Base-by-base conservation (phyloP, 768 basidiomycete genomes). In the Termitomyces sp. region DNA sequence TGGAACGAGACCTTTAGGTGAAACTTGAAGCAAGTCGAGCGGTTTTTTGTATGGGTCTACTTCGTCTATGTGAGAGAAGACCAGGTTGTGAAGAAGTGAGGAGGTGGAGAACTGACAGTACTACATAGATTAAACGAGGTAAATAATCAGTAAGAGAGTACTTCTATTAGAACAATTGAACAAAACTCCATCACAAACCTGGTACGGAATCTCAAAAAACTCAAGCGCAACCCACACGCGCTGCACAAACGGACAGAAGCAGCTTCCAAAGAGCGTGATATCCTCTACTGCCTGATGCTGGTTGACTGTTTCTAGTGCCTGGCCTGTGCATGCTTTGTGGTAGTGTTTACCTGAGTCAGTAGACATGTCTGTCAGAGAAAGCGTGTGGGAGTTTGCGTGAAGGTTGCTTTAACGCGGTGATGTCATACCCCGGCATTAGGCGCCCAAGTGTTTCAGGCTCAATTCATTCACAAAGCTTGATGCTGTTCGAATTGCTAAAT, bases 221-320 rank as follows among this genome's bases (percentile, higher is more conserved):
- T 25, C 25, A 25, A 93, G 77, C 0, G 85, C 81, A 20, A 86
- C 80, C 92, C 92, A 94, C 2, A 84, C 89, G 15, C 92, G 80
- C 71, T 93, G 91, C 2, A 92, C 91, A 68, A 92, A 93, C 0
- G 90, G 89, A 69, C 90, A 92, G 68, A 91, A 91, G 69, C 88
- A 91, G 56, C 83, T 81, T 9, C 79, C 86, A 65, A 91, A 92
- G 29, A 94, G 77, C 0, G 83, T 87, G 63, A 89, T 84, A 56
- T 85, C 81, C 66, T 80, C 71, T 3, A 79, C 25, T 25, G 25
- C 25, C 25, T 25, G 25, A 25, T 25, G 25, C 1, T 25, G 25
- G 25, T 25, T 25, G 15, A 79, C 85, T 0, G 88, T 91, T 3
- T 78, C 73, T 20, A 87, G 74, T 0, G 90, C 90, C 7, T 63